phyloP scores from a whole-genome alignment of 2,329 filamentous ascomycete species.

The Stromatinia cepivora region DNA sequence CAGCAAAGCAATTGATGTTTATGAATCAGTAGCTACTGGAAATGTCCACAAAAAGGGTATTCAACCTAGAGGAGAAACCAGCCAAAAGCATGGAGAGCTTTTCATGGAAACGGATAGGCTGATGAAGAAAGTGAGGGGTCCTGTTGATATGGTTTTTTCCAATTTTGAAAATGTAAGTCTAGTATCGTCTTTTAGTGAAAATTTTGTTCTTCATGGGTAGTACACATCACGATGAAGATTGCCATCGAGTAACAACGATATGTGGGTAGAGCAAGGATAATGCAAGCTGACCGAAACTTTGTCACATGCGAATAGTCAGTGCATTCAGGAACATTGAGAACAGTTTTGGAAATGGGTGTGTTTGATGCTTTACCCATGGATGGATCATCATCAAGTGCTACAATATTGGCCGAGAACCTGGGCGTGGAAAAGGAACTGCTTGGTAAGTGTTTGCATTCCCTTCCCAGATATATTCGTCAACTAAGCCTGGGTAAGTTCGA shows the following conservation, averaged over 20 bases:
- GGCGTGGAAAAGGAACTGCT: slow-evolving; percentile 33
- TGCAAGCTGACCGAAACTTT: slow-evolving; percentile 6
- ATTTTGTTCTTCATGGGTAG: background rate
- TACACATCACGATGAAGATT: background rate
- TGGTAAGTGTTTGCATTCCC: slow-evolving; percentile 25
- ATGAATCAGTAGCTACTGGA: background rate
- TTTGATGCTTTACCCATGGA: slow-evolving; percentile 33
- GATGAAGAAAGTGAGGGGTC: slow-evolving; percentile 13
- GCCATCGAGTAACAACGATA: background rate
- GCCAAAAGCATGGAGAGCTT: slow-evolving; percentile 16
- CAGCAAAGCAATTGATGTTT: slow-evolving; percentile 10
- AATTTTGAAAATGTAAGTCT: slow-evolving; percentile 22
- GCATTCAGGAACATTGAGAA: slow-evolving; percentile 26
- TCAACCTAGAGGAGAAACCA: background rate
- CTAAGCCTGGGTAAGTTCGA: slow-evolving; percentile 29
- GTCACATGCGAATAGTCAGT: slow-evolving; percentile 20
- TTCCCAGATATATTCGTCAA: background rate
- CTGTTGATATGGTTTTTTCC: slow-evolving; percentile 18
- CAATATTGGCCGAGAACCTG: slow-evolving; percentile 29
- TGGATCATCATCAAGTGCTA: slow-evolving; percentile 28
- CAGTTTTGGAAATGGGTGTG: slow-evolving; percentile 34
- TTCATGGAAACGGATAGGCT: slow-evolving; percentile 16
- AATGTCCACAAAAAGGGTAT: slow-evolving; percentile 4
- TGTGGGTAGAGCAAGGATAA: background rate
- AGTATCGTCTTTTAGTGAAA: background rate